These are phyloP conservation scores for Otatea glauca DNA, from an alignment of 176 grass and related monocot species.

Conservation along the genomic window DNA sequence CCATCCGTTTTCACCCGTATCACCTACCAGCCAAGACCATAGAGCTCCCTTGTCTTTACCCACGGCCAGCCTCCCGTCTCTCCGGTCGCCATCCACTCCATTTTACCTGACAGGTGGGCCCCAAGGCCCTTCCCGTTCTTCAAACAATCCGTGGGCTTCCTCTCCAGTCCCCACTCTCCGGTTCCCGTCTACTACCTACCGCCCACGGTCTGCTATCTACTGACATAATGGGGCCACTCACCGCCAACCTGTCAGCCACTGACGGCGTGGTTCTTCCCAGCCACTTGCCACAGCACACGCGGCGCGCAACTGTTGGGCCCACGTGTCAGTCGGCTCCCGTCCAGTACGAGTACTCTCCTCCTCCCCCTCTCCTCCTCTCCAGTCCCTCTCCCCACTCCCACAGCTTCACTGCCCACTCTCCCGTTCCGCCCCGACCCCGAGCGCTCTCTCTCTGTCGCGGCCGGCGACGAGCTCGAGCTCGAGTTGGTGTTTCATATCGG, in stretches of 20 bases:
- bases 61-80: neutral
- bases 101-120: neutral
- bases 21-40: too few relatives aligned
- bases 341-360: neutral
- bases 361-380: too few relatives aligned
- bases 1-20: too few relatives aligned
- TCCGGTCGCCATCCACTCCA: neutral
- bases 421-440: slow-evolving; percentile 19
- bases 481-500: slow-evolving; percentile 31
- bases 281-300: slow-evolving; percentile 12
- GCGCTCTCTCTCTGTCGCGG: neutral
- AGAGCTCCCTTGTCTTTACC: too few relatives aligned
- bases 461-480: slow-evolving; percentile 52
- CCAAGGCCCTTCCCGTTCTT: neutral
- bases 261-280: neutral
- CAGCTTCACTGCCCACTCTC: slow-evolving; percentile 32
- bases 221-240: neutral
- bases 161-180: neutral
- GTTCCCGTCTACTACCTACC: neutral
- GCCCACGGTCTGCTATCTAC: neutral
- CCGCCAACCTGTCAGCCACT: slow-evolving; percentile 34
- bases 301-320: slow-evolving; percentile 29
- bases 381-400: neutral
- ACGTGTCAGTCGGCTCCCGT: neutral
- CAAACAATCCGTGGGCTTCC: too few relatives aligned